Base-by-base conservation (phyloP, 257 asterid species). In the Lavandula angustifolia region DNA sequence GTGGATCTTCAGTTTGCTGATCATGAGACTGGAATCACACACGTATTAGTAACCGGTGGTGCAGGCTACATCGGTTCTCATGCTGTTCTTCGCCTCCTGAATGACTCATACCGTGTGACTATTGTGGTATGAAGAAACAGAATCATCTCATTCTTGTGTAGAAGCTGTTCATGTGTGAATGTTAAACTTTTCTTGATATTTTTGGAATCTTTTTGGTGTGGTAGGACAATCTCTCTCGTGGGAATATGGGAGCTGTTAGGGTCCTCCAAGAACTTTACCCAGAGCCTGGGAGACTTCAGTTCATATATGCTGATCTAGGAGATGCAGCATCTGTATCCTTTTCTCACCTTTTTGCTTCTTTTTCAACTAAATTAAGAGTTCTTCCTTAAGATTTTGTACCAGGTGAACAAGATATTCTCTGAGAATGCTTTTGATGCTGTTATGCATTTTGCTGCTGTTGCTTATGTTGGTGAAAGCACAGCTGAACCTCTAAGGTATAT, bases 31-130 rank as follows among this genome's bases (percentile, higher is more conserved):
- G 95, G 98, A 1, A 87, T 84, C 34, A 83, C 87, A n/a, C 96
- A 91, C 48, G 96, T 91, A 17, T 75, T 91, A 59, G 98, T 91
- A 38, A 88, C 95, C 1, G 98, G 96, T 62, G 98, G 98, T 29
- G 98, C 98, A 38, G 98, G 98, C 61, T 91, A 73, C 54, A 91
- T 91, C 22, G 98, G 98, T 32, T 88, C 98, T 52, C 98, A 91
- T 74, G 96, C 98, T 44, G 82, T 82, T 53, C 96, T 91, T 61
- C 87, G 94, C 33, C 94, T 88, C 65, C 76, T 88, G 4, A 81
- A 75, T 66, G 96, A 86, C 66, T 84, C 96, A 4, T 84, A 85
- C 61, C 96, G 96, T n/a, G 95, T 91, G 16, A 91, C 98, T 17
- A 82, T 91, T 17, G 91, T 91, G 89, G 97, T 87, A 22, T 22